Evolutionary conservation across 1,139 yeast species (phyloP), one percentile per base, ranked within the genome.

Genomic region (Pichia sp.): DNA sequence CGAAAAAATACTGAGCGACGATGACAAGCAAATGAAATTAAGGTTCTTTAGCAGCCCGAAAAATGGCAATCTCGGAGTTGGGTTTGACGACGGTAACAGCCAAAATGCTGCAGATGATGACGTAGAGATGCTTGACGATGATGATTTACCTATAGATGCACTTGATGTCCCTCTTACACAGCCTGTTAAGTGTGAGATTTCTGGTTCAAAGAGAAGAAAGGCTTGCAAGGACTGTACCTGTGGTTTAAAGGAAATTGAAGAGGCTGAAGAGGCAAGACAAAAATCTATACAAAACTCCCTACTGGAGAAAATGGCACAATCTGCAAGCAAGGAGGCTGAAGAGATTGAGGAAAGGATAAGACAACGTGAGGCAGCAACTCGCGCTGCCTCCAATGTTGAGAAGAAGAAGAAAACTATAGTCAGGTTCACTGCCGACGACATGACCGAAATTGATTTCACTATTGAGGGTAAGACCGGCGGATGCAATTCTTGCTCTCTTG

Each of bases 201-300:
- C 59, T 29, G 88, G 91, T 14, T 73, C 76, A 39, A 74, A 71
- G 55, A 71, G 88, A 60, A 76, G 83, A 64, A 81, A 72, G 60
- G 94, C 98, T 0, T 93, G 99, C 66, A 91, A 87, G 62, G 96
- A 91, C 60, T 93, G 98, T 60, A 82, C 97, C 0, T 93, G 99
- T 66, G 98, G 98, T 7, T 69, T 91, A 47, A 86, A 81, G 50
- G 98, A 91, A 58, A 61, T 72, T 40, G 87, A 81, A 58, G 87
- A 76, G 42, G 55, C 52, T 32, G 78, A 71, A 47, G 73, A 71
- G 44, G 49, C 53, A 50, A 67, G 62, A 50, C 78, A 74, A 49
- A 64, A 70, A 50, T 47, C 59, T 20, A 50, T 70, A 28, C 79
- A 72, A 50, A 63, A 62, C 42, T 49, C 66, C 1, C 49, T 74